phyloP scores from a whole-genome alignment of 495 filamentous ascomycete genomes.

The Aspergillus egyptiacus region DNA sequence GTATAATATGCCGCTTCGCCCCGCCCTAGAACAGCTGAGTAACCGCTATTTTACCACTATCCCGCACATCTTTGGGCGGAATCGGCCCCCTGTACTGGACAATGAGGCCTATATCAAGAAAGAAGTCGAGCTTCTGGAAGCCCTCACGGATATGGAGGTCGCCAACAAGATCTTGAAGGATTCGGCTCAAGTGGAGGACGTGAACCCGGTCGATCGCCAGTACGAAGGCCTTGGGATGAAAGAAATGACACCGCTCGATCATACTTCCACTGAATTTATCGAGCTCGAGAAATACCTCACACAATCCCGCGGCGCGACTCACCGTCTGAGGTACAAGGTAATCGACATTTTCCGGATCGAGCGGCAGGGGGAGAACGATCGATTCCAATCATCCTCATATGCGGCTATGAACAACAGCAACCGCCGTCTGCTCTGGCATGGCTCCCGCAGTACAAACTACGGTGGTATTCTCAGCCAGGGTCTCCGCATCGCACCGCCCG shows the following conservation, averaged over 20 bases:
- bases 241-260: constrained; percentile 66
- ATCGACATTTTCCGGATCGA: constrained; percentile 78
- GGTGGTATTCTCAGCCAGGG: constrained; percentile 80
- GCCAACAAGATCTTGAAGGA: constrained; percentile 72
- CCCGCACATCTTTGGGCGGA: constrained; percentile 73
- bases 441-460: constrained; percentile 68
- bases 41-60: constrained; percentile 77
- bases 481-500: constrained; percentile 78
- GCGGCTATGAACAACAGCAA: constrained; percentile 44
- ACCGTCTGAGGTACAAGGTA: constrained; percentile 52
- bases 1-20: constrained; percentile 33
- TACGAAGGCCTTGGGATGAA: constrained; percentile 64
- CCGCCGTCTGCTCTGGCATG: constrained; percentile 79
- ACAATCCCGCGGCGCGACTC: constrained; percentile 56
- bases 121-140: constrained; percentile 73
- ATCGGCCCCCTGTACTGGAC: constrained; percentile 59
- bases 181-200: constrained; percentile 39
- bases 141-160: constrained; percentile 75
- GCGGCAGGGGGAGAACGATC: constrained; percentile 63
- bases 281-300: constrained; percentile 60
- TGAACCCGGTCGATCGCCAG: constrained; percentile 64
- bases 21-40: constrained; percentile 54
- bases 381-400: constrained; percentile 54
- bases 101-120: constrained; percentile 51
- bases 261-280: constrained; percentile 52